Base-by-base conservation (phyloP, 208 protist species). In the Vickermania ingenoplastis region DNA sequence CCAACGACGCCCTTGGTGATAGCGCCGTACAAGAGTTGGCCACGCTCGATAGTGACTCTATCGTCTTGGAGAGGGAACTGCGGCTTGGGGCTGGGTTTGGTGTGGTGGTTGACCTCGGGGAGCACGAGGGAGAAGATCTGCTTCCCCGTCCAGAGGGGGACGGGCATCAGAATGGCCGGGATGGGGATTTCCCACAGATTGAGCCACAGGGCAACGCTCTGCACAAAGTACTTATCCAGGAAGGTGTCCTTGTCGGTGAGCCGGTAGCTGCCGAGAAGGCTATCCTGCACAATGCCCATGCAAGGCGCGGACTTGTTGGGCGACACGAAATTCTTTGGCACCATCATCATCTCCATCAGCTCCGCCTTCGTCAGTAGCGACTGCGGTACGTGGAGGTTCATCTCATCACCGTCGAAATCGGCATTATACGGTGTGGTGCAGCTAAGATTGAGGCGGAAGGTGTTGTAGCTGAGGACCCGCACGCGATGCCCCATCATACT, bases 401-500 rank as follows among this genome's bases (percentile, higher is more conserved):
- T 99, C 81, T 99, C 98, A 76, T 99, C 99, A 53, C 99, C 99
- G 81, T 99, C 99, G 67, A 99, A 99, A 76, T 99, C 99, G 26
- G 98, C 99, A 79, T 99, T 99, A 79, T 99, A 99, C 49, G 98
- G 98, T 29, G 97, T 97, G 0, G 98, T 99, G 57, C 97, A 97
- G 29, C 85, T 98, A 3, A 99, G 83, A 81, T 99, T 99, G 1
- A 99, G 80, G 60, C 98, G 91, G 71, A 99, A 99, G 5, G 98
- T 99, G 36, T 95, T 98, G 79, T 98, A 99, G 58, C 97, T 98
- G 56, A 99, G 86, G 50, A 99, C 85, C 23, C 93, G 96, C 21
- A 97, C 81, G n/a, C 84, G 77, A 67, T 98, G 98, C 28, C 97
- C 98, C 99, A 99, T 99, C 92, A 99, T 99, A 82, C 90, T 98